Evolutionary conservation across 371 early-diverging fungal genomes (phyloP).

Genomic region (Mucor circinelloides): DNA sequence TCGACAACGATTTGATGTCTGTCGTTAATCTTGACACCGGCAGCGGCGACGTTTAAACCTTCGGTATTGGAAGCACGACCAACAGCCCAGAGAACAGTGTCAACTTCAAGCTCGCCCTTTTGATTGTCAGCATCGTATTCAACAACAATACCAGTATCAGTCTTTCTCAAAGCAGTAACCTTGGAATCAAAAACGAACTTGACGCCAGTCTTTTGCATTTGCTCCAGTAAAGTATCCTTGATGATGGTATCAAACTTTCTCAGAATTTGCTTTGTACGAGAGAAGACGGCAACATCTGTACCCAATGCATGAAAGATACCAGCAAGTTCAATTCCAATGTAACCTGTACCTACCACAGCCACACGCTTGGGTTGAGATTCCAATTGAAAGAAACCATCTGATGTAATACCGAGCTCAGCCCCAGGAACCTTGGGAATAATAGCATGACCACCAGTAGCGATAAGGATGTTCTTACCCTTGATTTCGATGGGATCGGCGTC

Average conservation of each 20-base stretch:
- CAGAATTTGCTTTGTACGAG: constrained; percentile 82
- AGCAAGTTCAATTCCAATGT: constrained; percentile 96
- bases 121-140: constrained; percentile 48
- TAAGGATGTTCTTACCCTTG: constrained; percentile 77
- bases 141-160: constrained; percentile 37
- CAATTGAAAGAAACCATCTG: constrained; percentile 95
- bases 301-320: constrained; percentile 91
- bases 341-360: constrained; percentile 81
- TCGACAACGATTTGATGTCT: constrained; percentile 78
- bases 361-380: constrained; percentile 89
- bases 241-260: constrained; percentile 88
- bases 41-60: constrained; percentile 65
- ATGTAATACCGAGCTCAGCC: constrained; percentile 84
- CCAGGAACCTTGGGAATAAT: constrained; percentile 76
- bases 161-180: constrained; percentile 37
- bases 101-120: constrained; percentile 53
- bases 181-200: constrained; percentile 70
- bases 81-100: constrained; percentile 81
- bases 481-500: constrained; percentile 36
- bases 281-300: constrained; percentile 79
- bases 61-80: constrained; percentile 72
- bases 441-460: constrained; percentile 82
- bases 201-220: constrained; percentile 71
- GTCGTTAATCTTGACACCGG: constrained; percentile 65
- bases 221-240: constrained; percentile 74